Evolutionary conservation across 176 grass and related monocot genomes (phyloP), one percentile per base, ranked within the genome.

Genomic region (Puya raimondii): DNA sequence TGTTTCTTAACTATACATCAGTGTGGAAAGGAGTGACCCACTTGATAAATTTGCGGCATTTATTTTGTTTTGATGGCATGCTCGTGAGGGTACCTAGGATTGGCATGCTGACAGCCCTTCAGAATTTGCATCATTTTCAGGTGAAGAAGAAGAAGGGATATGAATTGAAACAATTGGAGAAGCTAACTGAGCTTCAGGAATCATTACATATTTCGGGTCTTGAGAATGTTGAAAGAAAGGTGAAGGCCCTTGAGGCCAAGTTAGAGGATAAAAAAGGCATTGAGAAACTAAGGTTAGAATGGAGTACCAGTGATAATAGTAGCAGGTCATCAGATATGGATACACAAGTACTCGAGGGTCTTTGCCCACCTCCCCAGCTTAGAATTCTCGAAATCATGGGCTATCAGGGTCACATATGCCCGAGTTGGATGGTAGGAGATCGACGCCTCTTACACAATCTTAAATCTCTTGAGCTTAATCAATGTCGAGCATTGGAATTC

Each of bases 121-220:
- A 48, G 11, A 13, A 48, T 6, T 5, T 84, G 6, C 0, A 1
- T 0, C 0, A 1, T 3, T 76, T 79, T 18, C 64, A 0, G 0
- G 68, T 77, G 11, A 10, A 16, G 5, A 73, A 11, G 1, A 4
- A 4, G 29, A 7, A 0, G 1, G 64, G 76, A 23, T 63, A 64
- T 25, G 67, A 87, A 51, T 47, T 76, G 26, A 50, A 72, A 4
- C 76, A 83, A 22, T 70, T 87, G 5, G 49, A 68, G 68, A 21
- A 48, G 14, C 25, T 87, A 12, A 50, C 22, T 1, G 49, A 80
- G 25, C 59, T 87, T 64, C 70, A 5, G 23, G 76, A 75, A 17
- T 3, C 0, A 0, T 51, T 83, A 16, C 0, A 0, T 0, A 80
- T 87, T 1, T 0, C 11, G 0, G 13, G 63, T 47, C 64, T 80